These are phyloP conservation scores for Pseudocercospora vitis DNA, from an alignment of 2,329 filamentous ascomycete species.

Conservation along the genomic window DNA sequence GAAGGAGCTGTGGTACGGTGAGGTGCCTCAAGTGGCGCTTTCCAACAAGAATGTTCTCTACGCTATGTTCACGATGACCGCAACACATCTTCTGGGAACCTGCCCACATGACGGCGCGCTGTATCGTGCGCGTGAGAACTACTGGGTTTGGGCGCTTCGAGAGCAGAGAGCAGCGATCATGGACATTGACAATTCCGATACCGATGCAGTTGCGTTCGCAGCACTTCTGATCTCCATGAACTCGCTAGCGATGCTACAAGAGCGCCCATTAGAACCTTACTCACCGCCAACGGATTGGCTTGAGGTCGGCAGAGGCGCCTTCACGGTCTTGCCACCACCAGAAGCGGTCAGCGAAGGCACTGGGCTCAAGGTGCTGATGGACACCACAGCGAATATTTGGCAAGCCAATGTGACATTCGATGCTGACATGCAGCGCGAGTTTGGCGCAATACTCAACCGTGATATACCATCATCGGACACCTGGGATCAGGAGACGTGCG, in stretches of 20 bases:
- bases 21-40: conserved; percentile 28
- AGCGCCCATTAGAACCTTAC: conserved; percentile 33
- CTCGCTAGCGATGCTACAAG: conserved; percentile 34
- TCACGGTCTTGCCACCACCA: conserved; percentile 30
- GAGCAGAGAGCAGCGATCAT: conserved; percentile 34
- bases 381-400: conserved; percentile 28
- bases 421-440: conserved; percentile 24
- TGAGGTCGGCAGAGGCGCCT: conserved; percentile 33
- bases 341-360: conserved; percentile 27
- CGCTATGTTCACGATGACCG: conserved; percentile 30
- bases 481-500: conserved; percentile 27
- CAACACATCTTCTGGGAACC: conserved; percentile 26
- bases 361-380: conserved; percentile 29
- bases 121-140: conserved; percentile 26
- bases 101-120: conserved; percentile 22
- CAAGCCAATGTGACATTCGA: conserved; percentile 24
- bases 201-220: conserved; percentile 35
- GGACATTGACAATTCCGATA: conserved; percentile 29
- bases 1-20: conserved; percentile 31
- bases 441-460: conserved; percentile 29
- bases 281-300: conserved; percentile 37
- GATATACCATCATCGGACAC: conserved; percentile 26
- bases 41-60: conserved; percentile 29
- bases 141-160: conserved; percentile 32
- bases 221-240: conserved; percentile 34